These are phyloP conservation scores for Chrysanthemum seticuspe DNA, from an alignment of 129 eudicot species.

Conservation along the genomic window DNA sequence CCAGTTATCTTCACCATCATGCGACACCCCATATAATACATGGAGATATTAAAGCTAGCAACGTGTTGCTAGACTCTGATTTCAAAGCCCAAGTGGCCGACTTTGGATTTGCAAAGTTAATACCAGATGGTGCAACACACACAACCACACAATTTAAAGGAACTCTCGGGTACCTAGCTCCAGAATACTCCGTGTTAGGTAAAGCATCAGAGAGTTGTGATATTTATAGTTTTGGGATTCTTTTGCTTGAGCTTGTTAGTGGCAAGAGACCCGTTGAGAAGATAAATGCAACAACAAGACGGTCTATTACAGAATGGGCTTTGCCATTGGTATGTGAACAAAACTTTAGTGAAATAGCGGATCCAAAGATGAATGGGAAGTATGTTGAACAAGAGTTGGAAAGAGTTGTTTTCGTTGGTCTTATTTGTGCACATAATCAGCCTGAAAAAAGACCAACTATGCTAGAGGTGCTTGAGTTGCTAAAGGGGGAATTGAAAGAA, in stretches of 20 bases:
- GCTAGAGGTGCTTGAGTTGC: conserved; percentile 69
- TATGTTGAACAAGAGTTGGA: conserved; percentile 75
- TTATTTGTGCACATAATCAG: conserved; percentile 64
- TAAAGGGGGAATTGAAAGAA: conserved; percentile 70
- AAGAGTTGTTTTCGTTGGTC: conserved; percentile 61
- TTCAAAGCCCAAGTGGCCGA: conserved; percentile 89
- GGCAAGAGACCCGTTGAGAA: conserved; percentile 84
- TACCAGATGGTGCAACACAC: conserved; percentile 90
- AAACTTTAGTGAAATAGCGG: conserved; percentile 73
- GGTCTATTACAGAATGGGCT: conserved; percentile 80
- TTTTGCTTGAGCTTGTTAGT: conserved; percentile 83
- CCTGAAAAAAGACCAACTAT: conserved; percentile 85
- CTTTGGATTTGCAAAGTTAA: conserved; percentile 86
- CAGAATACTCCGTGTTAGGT: conserved; percentile 86
- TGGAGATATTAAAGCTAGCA: conserved; percentile 85
- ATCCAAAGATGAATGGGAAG: conserved; percentile 63
- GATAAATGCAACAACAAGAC: conserved; percentile 42
- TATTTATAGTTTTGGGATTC: conserved; percentile 90
- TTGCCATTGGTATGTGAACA: conserved; percentile 64
- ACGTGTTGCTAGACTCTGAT: conserved; percentile 72
- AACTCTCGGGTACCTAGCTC: conserved; percentile 87
- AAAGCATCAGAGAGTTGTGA: conserved; percentile 95
- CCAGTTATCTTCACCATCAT: conserved; percentile 81
- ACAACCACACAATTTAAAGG: conserved; percentile 92
- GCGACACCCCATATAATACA: conserved; percentile 96